These are phyloP conservation scores for Stachybotrys echinatus DNA, from an alignment of 2,329 filamentous ascomycete genomes.

Conservation along the genomic window DNA sequence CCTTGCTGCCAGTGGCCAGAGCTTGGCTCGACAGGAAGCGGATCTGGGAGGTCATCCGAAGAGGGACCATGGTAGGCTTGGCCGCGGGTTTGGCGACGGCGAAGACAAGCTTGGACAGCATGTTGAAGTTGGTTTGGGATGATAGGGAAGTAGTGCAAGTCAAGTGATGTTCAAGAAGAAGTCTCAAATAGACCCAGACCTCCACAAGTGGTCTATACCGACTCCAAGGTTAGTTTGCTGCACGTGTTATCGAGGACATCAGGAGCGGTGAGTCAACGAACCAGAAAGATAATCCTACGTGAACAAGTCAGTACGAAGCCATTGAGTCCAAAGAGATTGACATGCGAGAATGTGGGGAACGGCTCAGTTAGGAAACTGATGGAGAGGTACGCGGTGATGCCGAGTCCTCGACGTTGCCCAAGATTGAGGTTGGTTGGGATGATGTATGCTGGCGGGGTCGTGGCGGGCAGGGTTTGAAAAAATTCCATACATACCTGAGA, in stretches of 20 bases:
- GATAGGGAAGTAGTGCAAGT: conserved; percentile 2
- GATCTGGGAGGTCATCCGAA: conserved; percentile 33
- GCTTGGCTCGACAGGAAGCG: conserved; percentile 28
- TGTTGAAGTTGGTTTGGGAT: conserved; percentile 27
- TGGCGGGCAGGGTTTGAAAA: not conserved
- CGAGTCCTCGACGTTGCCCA: not conserved
- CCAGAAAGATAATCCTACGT: conserved; percentile 71
- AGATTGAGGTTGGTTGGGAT: not conserved
- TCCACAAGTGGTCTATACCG: conserved; percentile 35
- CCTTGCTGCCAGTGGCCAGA: conserved; percentile 61
- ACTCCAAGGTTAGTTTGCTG: conserved; percentile 10
- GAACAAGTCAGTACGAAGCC: conserved; percentile 34
- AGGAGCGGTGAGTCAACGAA: conserved; percentile 47
- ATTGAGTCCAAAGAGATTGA: conserved; percentile 11
- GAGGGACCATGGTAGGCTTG: conserved; percentile 34
- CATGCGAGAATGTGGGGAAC: not conserved
- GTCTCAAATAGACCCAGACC: conserved; percentile 25
- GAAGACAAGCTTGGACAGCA: conserved; percentile 55
- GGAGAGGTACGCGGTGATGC: not conserved
- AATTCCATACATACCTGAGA: conserved; percentile 59
- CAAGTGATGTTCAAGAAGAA: conserved; percentile 1
- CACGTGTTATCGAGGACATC: conserved; percentile 6
- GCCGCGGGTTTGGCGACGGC: conserved; percentile 49
- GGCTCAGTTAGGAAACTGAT: not conserved
- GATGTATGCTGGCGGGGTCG: not conserved